Percentiles rank a stretch among this genome's conserved stretches.
phyloP scores from a whole-genome alignment of 495 filamentous ascomycete genomes.

The Terfezia boudieri region DNA sequence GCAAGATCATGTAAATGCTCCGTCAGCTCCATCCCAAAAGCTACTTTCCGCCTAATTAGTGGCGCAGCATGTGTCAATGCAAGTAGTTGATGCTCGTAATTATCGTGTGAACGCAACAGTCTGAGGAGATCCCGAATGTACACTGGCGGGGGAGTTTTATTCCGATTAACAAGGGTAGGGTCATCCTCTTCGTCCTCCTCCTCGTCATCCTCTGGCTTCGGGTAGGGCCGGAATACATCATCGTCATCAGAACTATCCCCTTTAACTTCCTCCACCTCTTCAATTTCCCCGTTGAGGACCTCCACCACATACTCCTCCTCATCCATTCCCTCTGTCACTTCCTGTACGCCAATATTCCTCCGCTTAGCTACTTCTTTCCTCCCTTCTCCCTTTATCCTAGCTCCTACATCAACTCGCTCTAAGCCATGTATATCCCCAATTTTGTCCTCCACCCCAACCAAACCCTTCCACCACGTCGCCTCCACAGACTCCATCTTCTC shows the following conservation, averaged over 20 bases:
- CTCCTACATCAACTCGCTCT: neutral
- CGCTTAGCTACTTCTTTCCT: neutral
- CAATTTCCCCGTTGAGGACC: neutral
- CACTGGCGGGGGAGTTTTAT: constrained; percentile 70
- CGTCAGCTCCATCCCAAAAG: constrained; percentile 66
- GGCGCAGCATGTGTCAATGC: constrained; percentile 51
- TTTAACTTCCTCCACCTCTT: constrained; percentile 10
- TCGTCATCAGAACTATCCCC: constrained; percentile 32
- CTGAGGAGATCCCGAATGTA: constrained; percentile 61
- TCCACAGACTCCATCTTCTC: constrained; percentile 55
- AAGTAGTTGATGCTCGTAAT: constrained; percentile 61
- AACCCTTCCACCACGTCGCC: constrained; percentile 50
- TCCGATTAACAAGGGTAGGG: constrained; percentile 56
- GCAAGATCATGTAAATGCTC: constrained; percentile 70
- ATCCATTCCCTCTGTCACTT: neutral
- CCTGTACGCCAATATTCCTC: neutral
- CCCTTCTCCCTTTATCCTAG: neutral
- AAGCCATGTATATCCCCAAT: constrained; percentile 37
- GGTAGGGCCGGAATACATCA: constrained; percentile 58
- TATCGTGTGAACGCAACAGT: constrained; percentile 58
- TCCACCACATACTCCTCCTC: neutral
- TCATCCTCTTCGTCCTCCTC: constrained; percentile 75
- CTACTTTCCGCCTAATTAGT: constrained; percentile 70
- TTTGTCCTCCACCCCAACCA: constrained; percentile 40
- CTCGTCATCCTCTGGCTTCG: constrained; percentile 77